Base-by-base conservation (phyloP, 73 alveolate genomes). In the Paramecium sexaurelia region DNA sequence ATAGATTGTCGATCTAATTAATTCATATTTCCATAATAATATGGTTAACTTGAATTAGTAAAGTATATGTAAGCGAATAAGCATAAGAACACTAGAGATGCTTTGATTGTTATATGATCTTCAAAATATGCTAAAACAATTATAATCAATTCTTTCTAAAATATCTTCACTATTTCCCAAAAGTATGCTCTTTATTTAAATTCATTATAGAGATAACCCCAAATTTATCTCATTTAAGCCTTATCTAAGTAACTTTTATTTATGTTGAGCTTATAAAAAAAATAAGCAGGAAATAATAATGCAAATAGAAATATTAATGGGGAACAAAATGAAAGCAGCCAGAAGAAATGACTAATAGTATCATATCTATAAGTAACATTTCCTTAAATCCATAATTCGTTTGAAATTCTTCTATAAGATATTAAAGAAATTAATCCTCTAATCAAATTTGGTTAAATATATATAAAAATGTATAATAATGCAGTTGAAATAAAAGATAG, bases 311-410 rank as follows among this genome's bases (percentile, higher is more conserved):
- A 4, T 20, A 78, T 20, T 75, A 78, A 36, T 17, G 90, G 90
- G 5, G 15, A 56, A 20, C 32, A 20, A 41, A 78, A 78, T 24
- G 45, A 8, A 40, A 24, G 17, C 9, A 78, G 7, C 90, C 90
- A 78, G 10, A 20, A 13, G 10, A 19, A 13, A 39, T 78, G 71
- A 10, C 19, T 22, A 15, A n/a, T n/a, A 8, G 47, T 78, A 78
- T 78, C 71, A 40, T 41, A 78, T 78, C 68, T 20, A 78, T 78
- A 78, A 10, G 73, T 75, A 9, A 78, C 90, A 45, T 78, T 33
- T 78, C 73, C 43, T 41, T 78, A 10, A 2, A 78, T 22, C 40
- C 43, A 78, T n/a, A 57, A 13, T 41, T 36, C 27, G 24, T 33
- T 33, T 3, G 47, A 36, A 37, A 78, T 57, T 10, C 6, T 17